Percentiles rank a stretch among this genome's conserved stretches.
Conservation (phyloP, 495 filamentous ascomycete species). For the Talaromyces thailandensis region DNA sequence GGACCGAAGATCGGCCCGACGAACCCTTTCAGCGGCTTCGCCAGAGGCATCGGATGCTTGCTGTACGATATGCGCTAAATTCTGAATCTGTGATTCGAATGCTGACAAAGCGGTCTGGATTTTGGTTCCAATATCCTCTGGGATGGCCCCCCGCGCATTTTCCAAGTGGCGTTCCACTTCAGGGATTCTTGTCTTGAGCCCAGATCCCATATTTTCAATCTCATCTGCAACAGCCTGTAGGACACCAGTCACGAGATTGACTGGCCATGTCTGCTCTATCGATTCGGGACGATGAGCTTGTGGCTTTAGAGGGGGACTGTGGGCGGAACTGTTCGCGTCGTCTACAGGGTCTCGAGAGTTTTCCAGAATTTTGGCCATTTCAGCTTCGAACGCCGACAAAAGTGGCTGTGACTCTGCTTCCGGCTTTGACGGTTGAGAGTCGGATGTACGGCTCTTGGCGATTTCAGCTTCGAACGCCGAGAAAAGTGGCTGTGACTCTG, state of each 20-base stretch:
- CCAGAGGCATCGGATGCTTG: constrained; percentile 31
- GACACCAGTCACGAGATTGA: constrained; percentile 22
- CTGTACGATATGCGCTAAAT: constrained; percentile 25
- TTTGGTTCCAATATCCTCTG: constrained; percentile 31
- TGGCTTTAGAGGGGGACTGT: constrained; percentile 10
- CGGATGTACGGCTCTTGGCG: constrained; percentile 17
- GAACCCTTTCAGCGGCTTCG: constrained; percentile 25
- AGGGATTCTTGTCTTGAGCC: constrained; percentile 26
- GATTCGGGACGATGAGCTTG: constrained; percentile 9
- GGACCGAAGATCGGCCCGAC: constrained; percentile 28
- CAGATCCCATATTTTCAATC: constrained; percentile 26
- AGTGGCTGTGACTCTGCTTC: constrained; percentile 24
- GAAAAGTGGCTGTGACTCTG: constrained; percentile 29
- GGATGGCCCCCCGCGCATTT: constrained; percentile 29
- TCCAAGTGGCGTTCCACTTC: constrained; percentile 31
- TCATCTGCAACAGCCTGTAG: constrained; percentile 26
- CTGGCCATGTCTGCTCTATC: constrained; percentile 14
- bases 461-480: constrained; percentile 45
- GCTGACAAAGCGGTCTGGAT: constrained; percentile 31
- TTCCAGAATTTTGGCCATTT: constrained; percentile 37
- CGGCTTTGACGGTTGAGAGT: background rate
- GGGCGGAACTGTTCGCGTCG: constrained; percentile 9
- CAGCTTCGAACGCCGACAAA: constrained; percentile 42
- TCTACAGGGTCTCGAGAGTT: constrained; percentile 7
- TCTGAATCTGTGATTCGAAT: constrained; percentile 34